These are phyloP conservation scores for Rhododendron simsii DNA, from an alignment of 148 eudicot species.

Conservation along the genomic window DNA sequence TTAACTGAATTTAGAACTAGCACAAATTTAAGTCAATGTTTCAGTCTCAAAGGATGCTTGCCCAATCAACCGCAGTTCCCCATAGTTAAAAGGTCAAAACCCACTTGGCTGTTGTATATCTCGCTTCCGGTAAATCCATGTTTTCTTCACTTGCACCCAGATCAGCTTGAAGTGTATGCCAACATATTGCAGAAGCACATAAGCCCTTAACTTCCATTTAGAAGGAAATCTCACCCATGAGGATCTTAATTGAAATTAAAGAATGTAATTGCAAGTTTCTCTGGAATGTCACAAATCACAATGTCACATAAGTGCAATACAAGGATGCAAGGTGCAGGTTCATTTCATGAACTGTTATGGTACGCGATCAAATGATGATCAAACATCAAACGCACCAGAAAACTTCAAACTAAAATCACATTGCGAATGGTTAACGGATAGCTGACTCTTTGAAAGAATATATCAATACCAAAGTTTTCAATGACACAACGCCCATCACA, in stretches of 20 bases:
- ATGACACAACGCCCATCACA: neutral
- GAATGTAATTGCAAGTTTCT: neutral
- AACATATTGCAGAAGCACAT: neutral
- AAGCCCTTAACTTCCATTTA: neutral
- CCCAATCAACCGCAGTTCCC: neutral
- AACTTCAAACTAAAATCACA: neutral
- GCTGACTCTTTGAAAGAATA: neutral
- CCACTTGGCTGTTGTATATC: neutral
- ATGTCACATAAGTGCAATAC: neutral
- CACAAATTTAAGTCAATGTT: neutral
- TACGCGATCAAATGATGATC: neutral
- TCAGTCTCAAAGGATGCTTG: neutral
- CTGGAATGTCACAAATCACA: neutral
- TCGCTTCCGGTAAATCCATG: neutral
- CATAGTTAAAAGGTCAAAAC: neutral
- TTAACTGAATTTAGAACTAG: neutral
- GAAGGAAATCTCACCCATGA: neutral
- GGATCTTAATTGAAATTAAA: neutral
- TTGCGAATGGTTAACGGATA: neutral
- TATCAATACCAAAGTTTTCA: neutral
- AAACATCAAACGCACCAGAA: neutral
- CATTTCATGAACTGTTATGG: neutral
- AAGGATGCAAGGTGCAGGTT: neutral
- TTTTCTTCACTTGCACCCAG: neutral
- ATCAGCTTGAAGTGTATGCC: neutral